Conservation (phyloP, 2,329 filamentous ascomycete genomes). For the Sclerotinia nivalis region DNA sequence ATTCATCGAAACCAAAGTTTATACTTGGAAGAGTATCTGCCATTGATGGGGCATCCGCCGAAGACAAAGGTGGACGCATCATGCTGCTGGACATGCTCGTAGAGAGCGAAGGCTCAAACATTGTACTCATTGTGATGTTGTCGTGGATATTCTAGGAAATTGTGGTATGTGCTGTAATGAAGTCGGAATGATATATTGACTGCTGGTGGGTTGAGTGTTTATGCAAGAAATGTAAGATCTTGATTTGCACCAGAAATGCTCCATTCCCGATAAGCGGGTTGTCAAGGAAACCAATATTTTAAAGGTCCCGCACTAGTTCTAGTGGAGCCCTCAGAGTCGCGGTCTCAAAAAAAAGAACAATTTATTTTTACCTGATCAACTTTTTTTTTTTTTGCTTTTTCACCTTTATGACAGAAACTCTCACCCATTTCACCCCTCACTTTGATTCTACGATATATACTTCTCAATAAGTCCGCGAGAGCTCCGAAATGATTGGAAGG, state of each 20-base stretch:
- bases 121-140: slow-evolving; percentile 51
- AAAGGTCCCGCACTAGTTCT: slow-evolving; percentile 8
- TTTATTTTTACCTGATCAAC: slow-evolving; percentile 12
- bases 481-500: slow-evolving; percentile 35
- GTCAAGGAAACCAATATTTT: slow-evolving; percentile 24
- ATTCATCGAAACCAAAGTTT: slow-evolving; percentile 93
- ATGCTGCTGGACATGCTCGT: slow-evolving; percentile 53
- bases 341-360: slow-evolving; percentile 13
- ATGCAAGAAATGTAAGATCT: neutral
- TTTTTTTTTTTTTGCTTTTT: neutral
- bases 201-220: too few relatives aligned
- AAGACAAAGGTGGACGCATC: slow-evolving; percentile 48
- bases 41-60: slow-evolving; percentile 63
- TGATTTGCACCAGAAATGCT: neutral
- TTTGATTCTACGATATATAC: neutral
- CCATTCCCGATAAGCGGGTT: slow-evolving; percentile 23
- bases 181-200: neutral
- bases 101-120: slow-evolving; percentile 70
- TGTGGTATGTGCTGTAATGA: neutral
- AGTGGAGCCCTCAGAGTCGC: slow-evolving; percentile 9
- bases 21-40: slow-evolving; percentile 81
- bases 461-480: neutral
- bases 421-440: neutral
- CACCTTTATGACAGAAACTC: slow-evolving; percentile 8
- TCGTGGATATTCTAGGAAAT: neutral